Evolutionary conservation across 495 filamentous ascomycete genomes (phyloP).

Genomic region (Aspergillus nanangensis): DNA sequence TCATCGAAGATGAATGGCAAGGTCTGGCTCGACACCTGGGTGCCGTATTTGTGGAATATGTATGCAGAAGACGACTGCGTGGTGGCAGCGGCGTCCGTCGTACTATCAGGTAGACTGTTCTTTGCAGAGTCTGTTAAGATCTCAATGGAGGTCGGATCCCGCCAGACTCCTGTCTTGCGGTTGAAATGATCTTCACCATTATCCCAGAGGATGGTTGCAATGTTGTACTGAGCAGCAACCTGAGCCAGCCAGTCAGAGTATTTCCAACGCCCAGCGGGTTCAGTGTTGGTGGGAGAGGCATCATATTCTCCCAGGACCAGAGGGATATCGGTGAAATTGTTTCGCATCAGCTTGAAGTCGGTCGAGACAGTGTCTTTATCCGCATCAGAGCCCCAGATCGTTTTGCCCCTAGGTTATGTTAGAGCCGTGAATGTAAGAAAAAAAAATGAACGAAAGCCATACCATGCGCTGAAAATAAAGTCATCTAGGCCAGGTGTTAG

Average conservation of each 20-base stretch:
- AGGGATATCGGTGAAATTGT: constrained; percentile 51
- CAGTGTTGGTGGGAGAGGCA: constrained; percentile 41
- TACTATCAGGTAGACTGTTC: constrained; percentile 53
- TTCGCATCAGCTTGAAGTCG: constrained; percentile 47
- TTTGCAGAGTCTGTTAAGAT: constrained; percentile 38
- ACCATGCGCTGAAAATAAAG: constrained; percentile 48
- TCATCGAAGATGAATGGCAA: constrained; percentile 50
- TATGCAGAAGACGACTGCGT: constrained; percentile 48
- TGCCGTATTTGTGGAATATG: constrained; percentile 51
- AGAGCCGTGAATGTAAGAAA: neutral
- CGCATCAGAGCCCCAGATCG: constrained; percentile 52
- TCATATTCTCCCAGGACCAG: constrained; percentile 58
- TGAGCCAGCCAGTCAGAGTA: constrained; percentile 53
- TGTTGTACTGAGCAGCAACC: constrained; percentile 39
- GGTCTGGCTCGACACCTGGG: constrained; percentile 31
- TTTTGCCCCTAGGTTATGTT: constrained; percentile 43
- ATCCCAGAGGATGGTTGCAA: constrained; percentile 53
- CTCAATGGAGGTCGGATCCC: constrained; percentile 42
- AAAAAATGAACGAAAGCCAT: neutral
- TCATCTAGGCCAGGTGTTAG: constrained; percentile 23
- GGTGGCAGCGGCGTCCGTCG: constrained; percentile 38
- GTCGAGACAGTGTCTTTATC: constrained; percentile 48
- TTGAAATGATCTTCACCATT: constrained; percentile 44
- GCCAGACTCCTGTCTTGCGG: constrained; percentile 40
- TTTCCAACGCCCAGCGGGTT: constrained; percentile 53